Percentiles rank a stretch among this genome's conserved stretches.
phyloP scores from a whole-genome alignment of 345 rosid genomes.

The Rhizophora mangle region DNA sequence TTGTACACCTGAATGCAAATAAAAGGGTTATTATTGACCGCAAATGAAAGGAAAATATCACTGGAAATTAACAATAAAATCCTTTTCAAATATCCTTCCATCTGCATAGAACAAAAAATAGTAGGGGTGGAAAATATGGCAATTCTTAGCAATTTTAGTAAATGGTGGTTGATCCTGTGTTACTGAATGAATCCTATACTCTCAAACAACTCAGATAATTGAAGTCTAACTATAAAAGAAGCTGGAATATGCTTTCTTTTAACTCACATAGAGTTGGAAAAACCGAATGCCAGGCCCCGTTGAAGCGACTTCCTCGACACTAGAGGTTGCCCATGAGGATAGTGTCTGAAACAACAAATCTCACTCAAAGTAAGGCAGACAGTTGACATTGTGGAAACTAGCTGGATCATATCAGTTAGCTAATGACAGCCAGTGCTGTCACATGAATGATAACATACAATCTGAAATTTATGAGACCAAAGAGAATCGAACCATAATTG shows the following conservation, averaged over 20 bases:
- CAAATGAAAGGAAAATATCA: too few species aligned
- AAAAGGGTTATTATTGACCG: background rate
- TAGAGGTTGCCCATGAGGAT: slow-evolving; percentile 92
- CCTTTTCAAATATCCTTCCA: too few species aligned
- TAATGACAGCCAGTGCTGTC: background rate
- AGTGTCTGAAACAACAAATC: slow-evolving; percentile 50
- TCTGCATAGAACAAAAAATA: too few species aligned
- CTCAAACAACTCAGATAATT: too few species aligned
- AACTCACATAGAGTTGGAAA: slow-evolving; percentile 90
- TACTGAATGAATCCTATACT: background rate
- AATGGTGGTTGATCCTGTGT: background rate
- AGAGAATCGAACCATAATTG: slow-evolving; percentile 69
- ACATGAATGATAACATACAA: background rate
- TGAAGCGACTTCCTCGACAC: slow-evolving; percentile 93
- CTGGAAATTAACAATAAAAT: too few species aligned
- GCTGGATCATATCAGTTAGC: background rate
- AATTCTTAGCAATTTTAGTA: background rate
- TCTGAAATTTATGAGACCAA: background rate
- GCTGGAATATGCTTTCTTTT: slow-evolving; percentile 6
- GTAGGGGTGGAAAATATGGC: too few species aligned
- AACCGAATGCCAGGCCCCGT: slow-evolving; percentile 92
- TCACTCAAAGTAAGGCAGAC: slow-evolving; percentile 6
- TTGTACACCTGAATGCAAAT: slow-evolving; percentile 51
- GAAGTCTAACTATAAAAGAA: background rate
- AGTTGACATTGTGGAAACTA: background rate